Evolutionary conservation across 2,329 filamentous ascomycete species (phyloP).

Genomic region (Karstenula rhodostoma): DNA sequence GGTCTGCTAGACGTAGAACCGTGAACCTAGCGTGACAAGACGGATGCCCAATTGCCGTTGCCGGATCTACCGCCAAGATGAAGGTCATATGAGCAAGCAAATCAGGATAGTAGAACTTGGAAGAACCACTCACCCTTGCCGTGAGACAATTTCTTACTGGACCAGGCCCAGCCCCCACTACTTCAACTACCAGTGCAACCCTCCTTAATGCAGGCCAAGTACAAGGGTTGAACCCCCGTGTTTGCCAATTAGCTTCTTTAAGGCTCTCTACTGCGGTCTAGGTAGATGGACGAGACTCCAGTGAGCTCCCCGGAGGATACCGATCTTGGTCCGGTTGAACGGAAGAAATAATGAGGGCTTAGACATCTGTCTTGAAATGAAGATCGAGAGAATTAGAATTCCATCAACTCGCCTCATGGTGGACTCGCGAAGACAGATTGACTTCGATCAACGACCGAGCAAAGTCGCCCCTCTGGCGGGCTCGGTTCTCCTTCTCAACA

Average conservation of each 20-base stretch:
- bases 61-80: slow-evolving; percentile 5
- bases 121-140: neutral
- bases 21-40: slow-evolving; percentile 7
- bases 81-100: slow-evolving; percentile 10
- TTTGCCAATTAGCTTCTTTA: neutral
- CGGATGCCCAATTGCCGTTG: neutral
- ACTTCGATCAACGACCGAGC: slow-evolving; percentile 21
- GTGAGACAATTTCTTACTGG: slow-evolving; percentile 1
- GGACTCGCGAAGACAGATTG: slow-evolving; percentile 11
- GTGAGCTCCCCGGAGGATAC: neutral
- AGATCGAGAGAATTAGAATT: neutral
- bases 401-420: neutral
- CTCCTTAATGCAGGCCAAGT: slow-evolving; percentile 1
- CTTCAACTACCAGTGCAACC: slow-evolving; percentile 7
- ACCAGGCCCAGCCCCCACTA: neutral
- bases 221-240: neutral
- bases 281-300: too few species aligned
- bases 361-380: neutral
- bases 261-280: neutral
- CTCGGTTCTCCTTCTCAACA: slow-evolving; percentile 5
- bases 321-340: neutral
- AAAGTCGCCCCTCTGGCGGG: neutral
- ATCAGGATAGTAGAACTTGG: neutral
- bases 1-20: neutral
- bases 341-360: neutral